Evolutionary conservation across 805 yeast species (phyloP), one percentile per base, ranked within the genome.

Genomic region (Metschnikowia proteae): DNA sequence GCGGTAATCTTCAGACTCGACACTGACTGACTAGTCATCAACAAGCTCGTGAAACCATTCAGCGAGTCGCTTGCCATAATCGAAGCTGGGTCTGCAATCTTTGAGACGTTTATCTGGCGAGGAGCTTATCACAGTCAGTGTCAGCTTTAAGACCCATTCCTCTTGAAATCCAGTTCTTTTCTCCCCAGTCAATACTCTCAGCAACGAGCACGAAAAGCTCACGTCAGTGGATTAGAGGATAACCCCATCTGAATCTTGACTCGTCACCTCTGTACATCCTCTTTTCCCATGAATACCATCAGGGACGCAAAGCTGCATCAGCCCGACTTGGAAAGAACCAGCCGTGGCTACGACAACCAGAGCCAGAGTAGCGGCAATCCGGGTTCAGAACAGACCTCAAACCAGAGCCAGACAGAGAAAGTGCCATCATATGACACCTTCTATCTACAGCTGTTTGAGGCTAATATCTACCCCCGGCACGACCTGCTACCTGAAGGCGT

Each of bases 391-490:
- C 33, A 30, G 11, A 30, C 33, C 33, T 11, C 33, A 7, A 10
- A 30, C 25, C 25, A 3, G 22, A 22, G 13, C 10, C 36, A 17
- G 22, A 6, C 3, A 29, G 29, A 25, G 5, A 17, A 37, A n/a
- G 25, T 11, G 23, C n/a, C 43, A 10, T 39, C 43, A 10, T 39
- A 45, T 37, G 55, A 51, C 30, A 49, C 41, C 8, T 55, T 55
- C 25, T 45, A 55, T 23, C 59, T 55, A 32, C 55, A 50, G 35
- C 50, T 43, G 38, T 35, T 53, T 30, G 53, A 46, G 7, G 25
- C 41, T 31, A 38, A 13, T 10, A 4, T 38, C 7, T 38, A 38
- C 5, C 25, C 23, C 27, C 38, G 38, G 25, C 36, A 33, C 23
- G 10, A 23, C 25, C 23, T 17, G 36, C 6, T 13, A 8, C 8